Evolutionary conservation across 2,329 filamentous ascomycete genomes (phyloP), one percentile per base, ranked within the genome.

Genomic region (Alternaria atra): DNA sequence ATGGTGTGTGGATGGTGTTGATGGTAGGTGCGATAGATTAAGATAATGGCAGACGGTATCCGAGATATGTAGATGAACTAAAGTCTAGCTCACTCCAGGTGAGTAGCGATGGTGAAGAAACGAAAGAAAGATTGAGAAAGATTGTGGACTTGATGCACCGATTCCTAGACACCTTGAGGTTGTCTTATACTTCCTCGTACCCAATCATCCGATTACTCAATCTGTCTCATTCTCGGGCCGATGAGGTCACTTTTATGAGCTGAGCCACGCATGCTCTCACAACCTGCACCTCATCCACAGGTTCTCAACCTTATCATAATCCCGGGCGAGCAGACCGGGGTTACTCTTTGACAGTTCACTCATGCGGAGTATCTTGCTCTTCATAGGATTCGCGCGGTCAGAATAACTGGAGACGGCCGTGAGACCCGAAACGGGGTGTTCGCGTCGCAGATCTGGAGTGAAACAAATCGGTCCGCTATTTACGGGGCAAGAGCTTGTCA

Each of bases 391-490:
- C 15, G 10, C 5, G 10, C 51, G 56, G 56, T 32, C n/a, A 17
- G n/a, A 55, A 43, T 25, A 23, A 55, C 23, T 48, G 27, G 56
- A 55, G 56, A 59, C 56, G 42, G 51, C 42, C 42, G 51, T 59
- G 51, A 59, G 52, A 55, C 51, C 42, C 25, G 35, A 59, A 59
- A 53, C 51, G 51, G 43, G 42, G n/a, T 52, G 47, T 54, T 59
- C 42, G 56, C 35, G 56, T 59, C 42, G 34, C 56, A 59, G 37
- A 32, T 55, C 34, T 34, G 51, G 42, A 37, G 34, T 25, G 42
- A 59, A 59, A 59, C 56, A 48, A 59, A 54, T 55, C 51, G 56
- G 56, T 35, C 56, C 42, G 56, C 17, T 12, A 12, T 17, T 9
- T 37, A 35, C 8, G 30, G 20, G 2, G 46, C 46, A 2, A 23